A percentile compares a stretch with the other conserved stretches of the same genome.
phyloP scores from a whole-genome alignment of 805 yeast genomes.

The Zygosaccharomyces lentus region DNA sequence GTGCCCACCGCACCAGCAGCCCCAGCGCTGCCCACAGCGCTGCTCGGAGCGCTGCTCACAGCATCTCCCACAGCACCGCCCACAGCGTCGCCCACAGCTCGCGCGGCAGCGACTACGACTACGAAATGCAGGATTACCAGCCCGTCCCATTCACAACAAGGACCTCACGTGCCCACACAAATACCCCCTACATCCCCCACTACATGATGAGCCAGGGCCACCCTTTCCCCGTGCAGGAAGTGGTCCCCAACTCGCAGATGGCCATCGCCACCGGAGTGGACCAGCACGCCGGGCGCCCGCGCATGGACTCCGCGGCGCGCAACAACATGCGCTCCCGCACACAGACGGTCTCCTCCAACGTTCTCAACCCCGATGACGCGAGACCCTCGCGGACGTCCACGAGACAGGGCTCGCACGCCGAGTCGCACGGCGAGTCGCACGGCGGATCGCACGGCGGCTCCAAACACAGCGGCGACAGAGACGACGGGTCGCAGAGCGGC shows the following conservation, averaged over 20 bases:
- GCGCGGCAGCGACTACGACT: conserved; percentile 18
- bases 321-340: conserved; percentile 18
- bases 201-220: conserved; percentile 15
- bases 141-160: conserved; percentile 13
- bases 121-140: conserved; percentile 21
- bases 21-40: neutral
- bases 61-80: neutral
- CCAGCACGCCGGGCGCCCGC: neutral
- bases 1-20: no score
- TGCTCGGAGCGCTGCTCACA: neutral
- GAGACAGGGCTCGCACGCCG: conserved; percentile 9
- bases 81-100: neutral
- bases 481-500: conserved; percentile 1
- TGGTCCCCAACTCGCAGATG: conserved; percentile 31
- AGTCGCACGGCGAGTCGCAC: neutral
- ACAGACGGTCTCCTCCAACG: conserved; percentile 22
- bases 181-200: conserved; percentile 28
- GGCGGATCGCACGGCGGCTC: conserved; percentile 6
- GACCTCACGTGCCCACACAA: conserved; percentile 12
- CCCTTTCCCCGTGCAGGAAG: conserved; percentile 31
- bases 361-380: conserved; percentile 17
- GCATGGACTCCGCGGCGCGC: neutral
- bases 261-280: conserved; percentile 20
- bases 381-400: conserved; percentile 13
- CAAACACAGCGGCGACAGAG: neutral